These are phyloP conservation scores for Sclerotinia subarctica DNA, from an alignment of 2,329 filamentous ascomycete genomes.

Conservation along the genomic window DNA sequence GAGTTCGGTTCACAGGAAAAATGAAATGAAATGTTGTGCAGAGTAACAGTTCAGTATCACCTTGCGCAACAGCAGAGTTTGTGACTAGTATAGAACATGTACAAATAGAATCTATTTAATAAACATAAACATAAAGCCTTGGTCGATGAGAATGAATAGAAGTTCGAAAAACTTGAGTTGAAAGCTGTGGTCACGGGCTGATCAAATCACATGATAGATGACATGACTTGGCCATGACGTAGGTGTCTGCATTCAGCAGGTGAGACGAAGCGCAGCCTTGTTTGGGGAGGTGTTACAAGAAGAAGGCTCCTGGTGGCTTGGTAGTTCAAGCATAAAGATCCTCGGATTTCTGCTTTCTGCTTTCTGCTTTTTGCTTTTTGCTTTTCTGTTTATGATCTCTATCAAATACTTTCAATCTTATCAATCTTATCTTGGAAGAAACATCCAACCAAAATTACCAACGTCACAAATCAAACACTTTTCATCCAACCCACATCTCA, in stretches of 20 bases:
- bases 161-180: not conserved
- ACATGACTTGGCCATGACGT: constrained; percentile 5
- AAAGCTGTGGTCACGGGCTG: not conserved
- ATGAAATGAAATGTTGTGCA: not conserved
- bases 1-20: not conserved
- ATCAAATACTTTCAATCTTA: constrained; percentile 12
- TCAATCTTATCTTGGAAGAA: constrained; percentile 6
- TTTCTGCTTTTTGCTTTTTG: no score
- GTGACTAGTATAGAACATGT: not conserved
- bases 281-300: not conserved
- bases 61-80: not conserved
- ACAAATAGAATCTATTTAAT: not conserved
- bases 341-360: not conserved
- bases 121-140: not conserved
- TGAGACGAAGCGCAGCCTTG: constrained; percentile 9
- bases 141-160: not conserved
- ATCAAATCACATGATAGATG: not conserved
- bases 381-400: not conserved
- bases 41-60: not conserved
- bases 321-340: constrained; percentile 7
- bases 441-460: not conserved
- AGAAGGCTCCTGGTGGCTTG: not conserved
- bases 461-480: constrained; percentile 17
- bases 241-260: constrained; percentile 6
- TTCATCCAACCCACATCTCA: constrained; percentile 37